Evolutionary conservation across 768 basidiomycete genomes (phyloP), one percentile per base, ranked within the genome.

Genomic region (Psilocybe sp.): DNA sequence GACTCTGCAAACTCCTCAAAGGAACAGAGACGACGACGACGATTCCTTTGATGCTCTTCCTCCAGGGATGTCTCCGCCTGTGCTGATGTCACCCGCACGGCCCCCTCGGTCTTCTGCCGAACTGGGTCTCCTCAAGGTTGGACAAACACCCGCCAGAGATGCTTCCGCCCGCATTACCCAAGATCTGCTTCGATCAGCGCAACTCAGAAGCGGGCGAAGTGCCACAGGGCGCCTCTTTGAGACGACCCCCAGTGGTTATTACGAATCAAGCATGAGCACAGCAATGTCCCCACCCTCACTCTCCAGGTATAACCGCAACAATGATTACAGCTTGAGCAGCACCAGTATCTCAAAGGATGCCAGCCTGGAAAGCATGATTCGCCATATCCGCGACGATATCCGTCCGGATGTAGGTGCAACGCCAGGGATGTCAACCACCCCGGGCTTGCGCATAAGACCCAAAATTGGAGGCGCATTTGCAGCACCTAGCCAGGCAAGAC

Each of bases 261-360:
- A 64, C 28, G 85, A 82, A 55, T 82, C 84, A 18, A 88, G 80
- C 49, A 75, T 82, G 75, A 86, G 83, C 65, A 81, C 82, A 12
- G 76, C 87, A 46, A 78, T 84, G 1, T 81, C 83, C 1, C 84
- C 85, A 5, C 88, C 87, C 20, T 88, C 87, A 0, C 70, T 90
- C 12, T 81, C 84, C 12, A 73, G 80, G n/a, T 89, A 89, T 57
- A 57, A 47, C n/a, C 71, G 65, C n/a, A 67, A 68, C 37, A 65
- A 70, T n/a, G 62, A 65, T 10, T 76, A 79, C 31, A 57, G 54
- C n/a, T 73, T 64, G 11, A 78, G 70, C 50, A 70, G 69, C 38
- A 83, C 71, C 53, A 67, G 23, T 28, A 28, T 77, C 13, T 71
- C 71, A 3, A 68, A 74, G 1, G 83, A 86, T 54, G 65, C 78